Percentiles rank a stretch among this genome's conserved stretches.
Evolutionary conservation across 345 rosid species (phyloP).

Genomic region (Geranium brycei): DNA sequence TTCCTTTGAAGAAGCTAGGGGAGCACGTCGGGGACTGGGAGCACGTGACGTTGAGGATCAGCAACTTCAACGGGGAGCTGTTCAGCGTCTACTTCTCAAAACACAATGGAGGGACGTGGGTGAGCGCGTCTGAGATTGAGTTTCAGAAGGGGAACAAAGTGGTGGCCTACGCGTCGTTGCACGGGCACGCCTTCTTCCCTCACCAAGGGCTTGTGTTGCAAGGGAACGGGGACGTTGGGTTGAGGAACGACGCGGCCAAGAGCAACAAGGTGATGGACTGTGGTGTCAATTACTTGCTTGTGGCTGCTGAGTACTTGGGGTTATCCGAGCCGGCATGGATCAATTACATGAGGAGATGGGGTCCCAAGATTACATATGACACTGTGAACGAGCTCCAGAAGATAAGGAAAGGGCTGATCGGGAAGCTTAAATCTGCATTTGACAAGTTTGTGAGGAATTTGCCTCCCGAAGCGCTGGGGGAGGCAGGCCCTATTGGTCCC

Average conservation of each 20-base stretch:
- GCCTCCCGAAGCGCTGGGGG: conserved; percentile 15
- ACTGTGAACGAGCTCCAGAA: conserved; percentile 8
- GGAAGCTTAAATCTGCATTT: conserved; percentile 10
- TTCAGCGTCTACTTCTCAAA: conserved; percentile 41
- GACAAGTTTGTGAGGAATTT: conserved; percentile 13
- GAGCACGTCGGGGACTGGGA: conserved; percentile 93
- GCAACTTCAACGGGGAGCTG: conserved; percentile 66
- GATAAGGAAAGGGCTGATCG: conserved; percentile 8
- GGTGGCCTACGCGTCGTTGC: conserved; percentile 48
- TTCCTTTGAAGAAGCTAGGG: conserved; percentile 54
- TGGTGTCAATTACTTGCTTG: conserved; percentile 23
- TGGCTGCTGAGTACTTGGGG: conserved; percentile 47
- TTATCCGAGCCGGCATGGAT: conserved; percentile 45
- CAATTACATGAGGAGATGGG: conserved; percentile 60
- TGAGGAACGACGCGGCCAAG: conserved; percentile 68
- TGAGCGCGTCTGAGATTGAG: conserved; percentile 51
- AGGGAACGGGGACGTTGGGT: conserved; percentile 44
- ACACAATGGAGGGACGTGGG: conserved; percentile 67
- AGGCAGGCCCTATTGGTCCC: conserved; percentile 16
- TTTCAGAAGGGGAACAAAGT: conserved; percentile 41
- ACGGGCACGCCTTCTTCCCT: conserved; percentile 71
- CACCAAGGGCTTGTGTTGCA: conserved; percentile 69
- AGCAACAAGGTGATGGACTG: conserved; percentile 39
- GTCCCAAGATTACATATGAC: conserved; percentile 38
- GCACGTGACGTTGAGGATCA: conserved; percentile 59